phyloP scores from a whole-genome alignment of 1,284 basidiomycete species.

The Leccinum pallidistipes region DNA sequence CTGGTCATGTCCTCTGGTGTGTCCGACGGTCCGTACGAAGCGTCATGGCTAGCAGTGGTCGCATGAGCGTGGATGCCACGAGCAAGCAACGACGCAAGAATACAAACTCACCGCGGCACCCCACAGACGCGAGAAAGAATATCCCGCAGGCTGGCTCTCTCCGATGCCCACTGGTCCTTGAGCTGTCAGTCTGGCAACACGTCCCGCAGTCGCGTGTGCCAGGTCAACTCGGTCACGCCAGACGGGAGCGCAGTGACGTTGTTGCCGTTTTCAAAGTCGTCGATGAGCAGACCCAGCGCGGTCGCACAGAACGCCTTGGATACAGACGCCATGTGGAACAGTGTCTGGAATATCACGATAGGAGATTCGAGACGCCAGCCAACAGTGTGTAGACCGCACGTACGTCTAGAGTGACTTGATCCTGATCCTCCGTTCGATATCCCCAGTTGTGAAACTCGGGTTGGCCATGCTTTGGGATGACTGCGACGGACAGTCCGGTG shows the following conservation, averaged over 20 bases:
- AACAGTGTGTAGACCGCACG: neutral
- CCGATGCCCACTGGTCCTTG: too few species aligned
- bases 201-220: too few species aligned
- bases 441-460: slow-evolving; percentile 29
- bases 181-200: too few species aligned
- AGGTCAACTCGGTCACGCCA: too few species aligned
- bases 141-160: too few species aligned
- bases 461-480: slow-evolving; percentile 15
- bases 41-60: slow-evolving; percentile 9
- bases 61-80: neutral
- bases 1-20: too few species aligned
- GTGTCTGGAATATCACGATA: slow-evolving; percentile 30
- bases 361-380: neutral
- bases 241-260: slow-evolving; percentile 19
- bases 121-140: too few species aligned
- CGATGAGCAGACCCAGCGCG: slow-evolving; percentile 41
- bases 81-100: too few species aligned
- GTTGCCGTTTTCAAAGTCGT: slow-evolving; percentile 36
- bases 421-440: slow-evolving; percentile 20
- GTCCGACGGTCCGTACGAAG: too few species aligned
- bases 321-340: slow-evolving; percentile 38
- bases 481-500: slow-evolving; percentile 23
- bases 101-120: neutral
- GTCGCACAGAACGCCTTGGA: slow-evolving; percentile 43
- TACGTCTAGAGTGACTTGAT: slow-evolving; percentile 23